Percentiles rank a stretch among this genome's conserved stretches.
phyloP scores from a whole-genome alignment of 2,329 filamentous ascomycete genomes.

The Hypoxylon sp. region DNA sequence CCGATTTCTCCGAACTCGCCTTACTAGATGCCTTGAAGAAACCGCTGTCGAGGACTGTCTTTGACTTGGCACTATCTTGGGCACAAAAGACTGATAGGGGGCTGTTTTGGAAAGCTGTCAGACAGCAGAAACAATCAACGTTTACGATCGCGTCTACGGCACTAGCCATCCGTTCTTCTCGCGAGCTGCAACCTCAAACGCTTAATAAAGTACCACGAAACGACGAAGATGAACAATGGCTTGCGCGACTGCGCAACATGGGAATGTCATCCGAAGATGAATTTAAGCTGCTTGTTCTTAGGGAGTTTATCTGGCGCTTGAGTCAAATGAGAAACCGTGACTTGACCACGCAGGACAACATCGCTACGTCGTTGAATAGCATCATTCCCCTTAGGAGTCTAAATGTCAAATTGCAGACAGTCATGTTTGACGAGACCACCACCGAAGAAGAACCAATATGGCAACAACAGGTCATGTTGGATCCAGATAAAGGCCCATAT shows the following conservation, averaged over 20 bases:
- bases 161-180: constrained; percentile 66
- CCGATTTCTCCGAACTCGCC: constrained; percentile 76
- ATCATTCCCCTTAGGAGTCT: constrained; percentile 82
- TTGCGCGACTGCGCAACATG: constrained; percentile 85
- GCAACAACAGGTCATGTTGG: constrained; percentile 52
- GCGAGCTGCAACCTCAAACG: constrained; percentile 68
- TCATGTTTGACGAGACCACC: constrained; percentile 88
- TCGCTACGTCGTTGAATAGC: constrained; percentile 69
- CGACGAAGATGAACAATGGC: constrained; percentile 94
- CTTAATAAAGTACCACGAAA: constrained; percentile 78
- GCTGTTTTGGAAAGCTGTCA: constrained; percentile 86
- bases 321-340: constrained; percentile 77
- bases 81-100: constrained; percentile 84
- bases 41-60: constrained; percentile 81
- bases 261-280: constrained; percentile 89
- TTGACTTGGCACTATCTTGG: constrained; percentile 90
- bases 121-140: constrained; percentile 72
- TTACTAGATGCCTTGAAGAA: constrained; percentile 87
- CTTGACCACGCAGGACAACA: constrained; percentile 56
- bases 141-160: constrained; percentile 74
- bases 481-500: constrained; percentile 65
- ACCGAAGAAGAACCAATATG: constrained; percentile 61
- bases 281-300: constrained; percentile 84
- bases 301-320: constrained; percentile 92
- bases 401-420: constrained; percentile 84